Evolutionary conservation across 208 protist genomes (phyloP).

Genomic region (Lotmaria passim): DNA sequence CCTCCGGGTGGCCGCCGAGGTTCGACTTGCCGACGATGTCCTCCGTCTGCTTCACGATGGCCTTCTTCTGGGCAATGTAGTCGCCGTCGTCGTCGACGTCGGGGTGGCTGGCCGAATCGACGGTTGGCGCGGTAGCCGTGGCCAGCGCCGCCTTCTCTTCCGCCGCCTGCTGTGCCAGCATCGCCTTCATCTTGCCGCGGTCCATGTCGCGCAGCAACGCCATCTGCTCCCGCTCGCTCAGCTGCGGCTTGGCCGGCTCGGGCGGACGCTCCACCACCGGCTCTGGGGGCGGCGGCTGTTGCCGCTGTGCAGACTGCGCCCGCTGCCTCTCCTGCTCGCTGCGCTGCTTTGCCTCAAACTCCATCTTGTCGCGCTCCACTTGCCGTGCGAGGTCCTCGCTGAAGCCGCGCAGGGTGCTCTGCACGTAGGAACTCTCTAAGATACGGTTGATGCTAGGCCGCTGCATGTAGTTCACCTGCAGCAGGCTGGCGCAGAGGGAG

Average conservation of each 20-base stretch:
- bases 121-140: conserved; percentile 12
- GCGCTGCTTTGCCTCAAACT: conserved; percentile 71
- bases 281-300: not conserved
- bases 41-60: conserved; percentile 76
- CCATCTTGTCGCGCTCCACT: conserved; percentile 80
- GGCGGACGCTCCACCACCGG: conserved; percentile 6
- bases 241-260: conserved; percentile 49
- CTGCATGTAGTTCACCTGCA: conserved; percentile 83
- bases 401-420: conserved; percentile 78
- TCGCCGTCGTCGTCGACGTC: conserved; percentile 89
- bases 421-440: conserved; percentile 85
- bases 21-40: conserved; percentile 79
- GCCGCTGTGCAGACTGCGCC: conserved; percentile 4
- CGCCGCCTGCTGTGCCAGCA: conserved; percentile 76
- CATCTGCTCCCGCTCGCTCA: conserved; percentile 88
- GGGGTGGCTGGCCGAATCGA: conserved; percentile 36
- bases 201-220: conserved; percentile 91
- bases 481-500: conserved; percentile 73
- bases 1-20: conserved; percentile 82
- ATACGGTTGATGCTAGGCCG: conserved; percentile 91
- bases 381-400: conserved; percentile 85
- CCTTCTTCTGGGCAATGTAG: conserved; percentile 86
- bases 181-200: conserved; percentile 81
- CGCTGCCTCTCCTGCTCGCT: conserved; percentile 27
- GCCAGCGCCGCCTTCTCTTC: conserved; percentile 26